Percentiles rank a stretch among this genome's conserved stretches.
Evolutionary conservation across 306 rosid genomes (phyloP).

Genomic region (Aeschynomene evenia): DNA sequence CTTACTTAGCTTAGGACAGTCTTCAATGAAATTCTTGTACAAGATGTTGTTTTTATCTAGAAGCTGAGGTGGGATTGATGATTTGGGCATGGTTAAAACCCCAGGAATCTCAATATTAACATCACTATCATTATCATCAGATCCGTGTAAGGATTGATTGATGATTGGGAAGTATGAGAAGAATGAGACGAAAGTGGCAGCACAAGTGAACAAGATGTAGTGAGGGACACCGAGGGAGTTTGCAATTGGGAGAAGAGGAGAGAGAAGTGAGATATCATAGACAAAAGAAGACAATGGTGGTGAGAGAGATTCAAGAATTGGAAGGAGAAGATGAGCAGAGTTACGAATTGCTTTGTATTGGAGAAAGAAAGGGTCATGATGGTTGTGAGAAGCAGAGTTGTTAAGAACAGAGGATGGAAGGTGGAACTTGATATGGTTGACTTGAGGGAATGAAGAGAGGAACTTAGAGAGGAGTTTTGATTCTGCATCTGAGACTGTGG

Average conservation of each 20-base stretch:
- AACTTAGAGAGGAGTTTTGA: conserved; percentile 44
- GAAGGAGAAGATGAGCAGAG: conserved; percentile 47
- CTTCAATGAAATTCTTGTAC: conserved; percentile 12
- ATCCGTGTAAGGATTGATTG: not conserved
- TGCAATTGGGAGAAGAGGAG: conserved; percentile 38
- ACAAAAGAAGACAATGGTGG: conserved; percentile 54
- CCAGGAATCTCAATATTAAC: conserved; percentile 34
- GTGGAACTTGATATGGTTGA: not conserved
- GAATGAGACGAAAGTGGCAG: conserved; percentile 38
- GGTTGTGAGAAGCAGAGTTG: no score
- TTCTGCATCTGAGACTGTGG: conserved; percentile 51
- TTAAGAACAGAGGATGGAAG: not conserved
- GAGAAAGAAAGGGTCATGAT: conserved; percentile 49
- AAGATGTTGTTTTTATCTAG: conserved; percentile 17
- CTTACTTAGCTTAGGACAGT: conserved; percentile 25
- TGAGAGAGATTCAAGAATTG: conserved; percentile 44
- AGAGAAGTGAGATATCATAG: conserved; percentile 35
- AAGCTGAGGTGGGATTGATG: conserved; percentile 47
- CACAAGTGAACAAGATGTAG: conserved; percentile 39
- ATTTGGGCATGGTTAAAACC: conserved; percentile 30
- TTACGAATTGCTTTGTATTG: conserved; percentile 38
- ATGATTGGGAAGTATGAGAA: conserved; percentile 29
- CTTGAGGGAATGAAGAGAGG: conserved; percentile 43
- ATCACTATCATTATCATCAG: no score
- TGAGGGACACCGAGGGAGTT: conserved; percentile 31